Conservation (phyloP, 371 early-diverging fungal species). For the Apophysomyces trapeziformis region DNA sequence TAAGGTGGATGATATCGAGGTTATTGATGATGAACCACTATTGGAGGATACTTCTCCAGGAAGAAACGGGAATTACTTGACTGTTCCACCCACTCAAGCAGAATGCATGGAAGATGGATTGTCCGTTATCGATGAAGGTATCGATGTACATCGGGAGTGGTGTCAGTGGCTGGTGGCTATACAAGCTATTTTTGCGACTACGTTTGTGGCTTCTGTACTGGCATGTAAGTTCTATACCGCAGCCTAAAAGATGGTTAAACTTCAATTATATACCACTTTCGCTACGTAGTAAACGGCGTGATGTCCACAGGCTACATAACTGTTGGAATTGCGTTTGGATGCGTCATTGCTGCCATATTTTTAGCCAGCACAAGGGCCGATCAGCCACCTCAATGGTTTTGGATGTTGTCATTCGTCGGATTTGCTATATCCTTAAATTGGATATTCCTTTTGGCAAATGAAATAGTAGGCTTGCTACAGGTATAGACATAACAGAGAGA, state of each 20-base stretch:
- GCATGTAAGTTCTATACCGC: constrained; percentile 28
- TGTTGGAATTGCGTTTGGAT: constrained; percentile 30
- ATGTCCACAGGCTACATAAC: constrained; percentile 22
- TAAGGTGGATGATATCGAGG: constrained; percentile 40
- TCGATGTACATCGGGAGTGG: constrained; percentile 37
- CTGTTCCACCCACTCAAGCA: constrained; percentile 19
- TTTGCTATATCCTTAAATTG: constrained; percentile 76
- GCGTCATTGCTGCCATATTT: constrained; percentile 22
- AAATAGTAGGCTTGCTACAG: constrained; percentile 82
- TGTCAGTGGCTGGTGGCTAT: constrained; percentile 43
- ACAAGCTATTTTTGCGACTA: constrained; percentile 41
- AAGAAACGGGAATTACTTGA: constrained; percentile 19
- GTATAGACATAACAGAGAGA: constrained; percentile 14
- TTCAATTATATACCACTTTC: neutral
- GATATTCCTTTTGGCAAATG: constrained; percentile 82
- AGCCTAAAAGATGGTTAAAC: neutral
- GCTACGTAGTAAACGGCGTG: constrained; percentile 29
- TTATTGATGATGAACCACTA: constrained; percentile 18
- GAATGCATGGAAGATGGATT: constrained; percentile 6
- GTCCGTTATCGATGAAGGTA: constrained; percentile 16
- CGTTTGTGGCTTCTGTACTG: constrained; percentile 37
- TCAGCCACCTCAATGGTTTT: constrained; percentile 44
- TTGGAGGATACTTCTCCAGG: neutral
- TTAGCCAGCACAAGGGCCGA: constrained; percentile 24
- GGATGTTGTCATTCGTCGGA: constrained; percentile 66